phyloP scores from a whole-genome alignment of 2,329 filamentous ascomycete species.

The Botrytis squamosa region DNA sequence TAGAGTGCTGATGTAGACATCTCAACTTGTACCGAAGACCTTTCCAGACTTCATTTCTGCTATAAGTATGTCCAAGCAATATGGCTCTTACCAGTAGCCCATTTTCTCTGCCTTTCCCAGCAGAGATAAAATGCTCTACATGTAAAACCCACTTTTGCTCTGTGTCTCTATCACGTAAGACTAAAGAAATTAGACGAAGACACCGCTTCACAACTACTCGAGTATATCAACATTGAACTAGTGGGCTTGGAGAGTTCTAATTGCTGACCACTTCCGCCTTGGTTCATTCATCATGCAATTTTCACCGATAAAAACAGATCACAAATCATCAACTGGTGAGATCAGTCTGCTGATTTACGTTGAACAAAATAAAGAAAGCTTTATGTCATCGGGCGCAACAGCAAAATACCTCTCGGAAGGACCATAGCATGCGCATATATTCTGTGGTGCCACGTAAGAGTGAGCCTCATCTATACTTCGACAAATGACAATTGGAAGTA shows the following conservation, averaged over 20 bases:
- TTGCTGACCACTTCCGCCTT: not conserved
- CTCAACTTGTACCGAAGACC: not conserved
- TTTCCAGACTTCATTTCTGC: not conserved
- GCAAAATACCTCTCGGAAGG: not conserved
- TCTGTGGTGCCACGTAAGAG: not conserved
- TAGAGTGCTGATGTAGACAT: not conserved
- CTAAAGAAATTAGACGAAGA: not conserved
- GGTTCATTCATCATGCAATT: not conserved
- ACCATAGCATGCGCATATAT: not conserved
- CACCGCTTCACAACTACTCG: not conserved
- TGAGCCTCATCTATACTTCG: not conserved
- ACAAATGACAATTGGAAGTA: not conserved
- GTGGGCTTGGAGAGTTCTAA: not conserved
- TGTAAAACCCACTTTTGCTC: not conserved
- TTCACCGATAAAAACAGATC: not conserved
- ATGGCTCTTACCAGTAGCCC: not conserved
- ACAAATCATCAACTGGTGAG: not conserved
- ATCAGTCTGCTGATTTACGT: too few species aligned
- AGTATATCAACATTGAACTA: not conserved
- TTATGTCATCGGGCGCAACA: not conserved
- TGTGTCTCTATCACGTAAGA: not conserved
- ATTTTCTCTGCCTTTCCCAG: not conserved
- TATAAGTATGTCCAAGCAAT: not conserved
- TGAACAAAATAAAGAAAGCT: not conserved
- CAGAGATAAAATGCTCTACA: not conserved